Evolutionary conservation across 306 rosid species (phyloP).

Genomic region (Dicorynia guianensis): DNA sequence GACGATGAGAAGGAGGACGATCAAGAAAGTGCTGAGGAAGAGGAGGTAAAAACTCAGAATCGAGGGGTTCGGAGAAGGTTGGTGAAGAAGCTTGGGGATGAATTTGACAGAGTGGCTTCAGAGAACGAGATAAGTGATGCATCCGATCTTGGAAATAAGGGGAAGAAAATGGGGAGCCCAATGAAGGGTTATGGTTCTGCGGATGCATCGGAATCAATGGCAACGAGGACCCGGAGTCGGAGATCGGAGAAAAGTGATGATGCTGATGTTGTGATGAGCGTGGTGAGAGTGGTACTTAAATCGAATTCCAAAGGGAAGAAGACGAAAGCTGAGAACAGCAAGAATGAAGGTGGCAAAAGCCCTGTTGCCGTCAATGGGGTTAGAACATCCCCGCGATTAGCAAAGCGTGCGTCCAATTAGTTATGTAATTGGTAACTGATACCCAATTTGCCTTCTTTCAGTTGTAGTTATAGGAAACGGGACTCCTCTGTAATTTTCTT

Average conservation of each 20-base stretch:
- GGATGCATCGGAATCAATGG: constrained; percentile 24
- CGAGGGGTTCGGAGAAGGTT: constrained; percentile 49
- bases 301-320: constrained; percentile 40
- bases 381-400: constrained; percentile 70
- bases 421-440: neutral
- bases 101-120: constrained; percentile 76
- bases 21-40: constrained; percentile 2
- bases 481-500: neutral
- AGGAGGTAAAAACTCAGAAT: neutral
- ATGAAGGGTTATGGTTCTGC: constrained; percentile 6
- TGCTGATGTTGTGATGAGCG: constrained; percentile 46
- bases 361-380: constrained; percentile 39
- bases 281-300: constrained; percentile 40
- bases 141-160: neutral
- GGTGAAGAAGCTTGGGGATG: constrained; percentile 85
- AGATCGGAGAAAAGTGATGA: constrained; percentile 38
- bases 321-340: constrained; percentile 25
- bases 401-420: constrained; percentile 44
- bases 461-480: neutral
- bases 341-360: constrained; percentile 13
- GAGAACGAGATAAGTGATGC: constrained; percentile 36
- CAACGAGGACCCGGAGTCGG: constrained; percentile 39
- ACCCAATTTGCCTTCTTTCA: neutral
- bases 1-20: constrained; percentile 38
- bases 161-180: neutral